Conservation (phyloP, 768 basidiomycete genomes). For the Lactarius hatsudake region DNA sequence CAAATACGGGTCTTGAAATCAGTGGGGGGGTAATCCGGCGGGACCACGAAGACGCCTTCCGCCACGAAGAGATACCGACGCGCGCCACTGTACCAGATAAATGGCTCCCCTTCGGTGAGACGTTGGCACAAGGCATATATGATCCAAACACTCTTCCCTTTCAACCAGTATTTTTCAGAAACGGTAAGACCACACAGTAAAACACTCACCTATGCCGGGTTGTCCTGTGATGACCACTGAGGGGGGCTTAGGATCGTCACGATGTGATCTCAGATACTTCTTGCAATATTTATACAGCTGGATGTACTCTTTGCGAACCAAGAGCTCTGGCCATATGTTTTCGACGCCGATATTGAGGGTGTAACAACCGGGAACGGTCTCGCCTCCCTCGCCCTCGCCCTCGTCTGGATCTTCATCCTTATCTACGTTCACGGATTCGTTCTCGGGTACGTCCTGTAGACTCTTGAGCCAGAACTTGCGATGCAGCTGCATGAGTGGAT, state of each 20-base stretch:
- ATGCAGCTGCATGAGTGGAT: no score
- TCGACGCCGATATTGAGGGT: neutral
- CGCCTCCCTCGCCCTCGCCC: no score
- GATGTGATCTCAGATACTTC: neutral
- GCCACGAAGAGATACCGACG: neutral
- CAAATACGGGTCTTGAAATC: neutral
- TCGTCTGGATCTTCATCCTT: no score
- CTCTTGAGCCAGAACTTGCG: no score
- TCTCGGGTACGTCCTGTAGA: no score
- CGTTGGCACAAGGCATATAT: neutral
- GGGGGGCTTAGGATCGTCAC: neutral
- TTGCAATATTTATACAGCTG: neutral
- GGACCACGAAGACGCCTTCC: neutral
- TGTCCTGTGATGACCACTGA: neutral
- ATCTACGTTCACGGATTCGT: no score
- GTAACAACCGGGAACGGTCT: neutral
- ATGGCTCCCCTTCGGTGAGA: neutral
- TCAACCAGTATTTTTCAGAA: neutral
- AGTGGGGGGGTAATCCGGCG: neutral
- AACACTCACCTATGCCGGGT: neutral
- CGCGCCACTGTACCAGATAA: neutral
- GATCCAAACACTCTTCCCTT: neutral
- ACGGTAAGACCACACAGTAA: neutral
- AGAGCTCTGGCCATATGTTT: neutral
- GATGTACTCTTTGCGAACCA: neutral